A percentile compares a stretch with the other conserved stretches of the same genome.
Conservation (phyloP, 495 filamentous ascomycete species). For the Penicillium herquei region DNA sequence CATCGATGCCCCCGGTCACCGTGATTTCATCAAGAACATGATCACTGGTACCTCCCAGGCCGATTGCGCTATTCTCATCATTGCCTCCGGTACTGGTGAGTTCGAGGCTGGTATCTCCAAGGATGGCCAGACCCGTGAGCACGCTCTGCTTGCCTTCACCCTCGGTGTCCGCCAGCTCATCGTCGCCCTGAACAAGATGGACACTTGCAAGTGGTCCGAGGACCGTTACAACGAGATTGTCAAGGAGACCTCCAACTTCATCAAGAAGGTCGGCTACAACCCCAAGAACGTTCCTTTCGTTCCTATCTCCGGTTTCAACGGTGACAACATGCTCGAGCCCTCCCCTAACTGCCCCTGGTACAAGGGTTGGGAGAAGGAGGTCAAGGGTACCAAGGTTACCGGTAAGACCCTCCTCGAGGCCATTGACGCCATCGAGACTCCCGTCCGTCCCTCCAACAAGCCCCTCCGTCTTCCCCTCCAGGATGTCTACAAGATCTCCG, state of each 20-base stretch:
- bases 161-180: constrained; percentile 99
- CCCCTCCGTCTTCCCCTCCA: constrained; percentile 99
- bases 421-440: constrained; percentile 94
- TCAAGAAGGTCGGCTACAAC: constrained; percentile 99
- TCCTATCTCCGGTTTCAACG: constrained; percentile 99
- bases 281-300: constrained; percentile 97
- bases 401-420: constrained; percentile 99
- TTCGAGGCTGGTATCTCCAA: constrained; percentile 99
- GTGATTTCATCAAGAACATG: constrained; percentile 99
- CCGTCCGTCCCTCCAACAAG: constrained; percentile 79
- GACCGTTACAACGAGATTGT: constrained; percentile 97
- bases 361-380: constrained; percentile 99
- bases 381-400: constrained; percentile 81
- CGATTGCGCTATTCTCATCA: constrained; percentile 99
- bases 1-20: constrained; percentile 99
- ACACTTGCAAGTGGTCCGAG: constrained; percentile 98
- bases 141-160: constrained; percentile 99
- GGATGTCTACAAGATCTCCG: constrained; percentile 99
- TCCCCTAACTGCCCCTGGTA: constrained; percentile 99
- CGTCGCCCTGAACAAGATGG: constrained; percentile 99
- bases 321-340: constrained; percentile 97
- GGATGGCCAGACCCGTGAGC: constrained; percentile 99
- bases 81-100: constrained; percentile 99
- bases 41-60: constrained; percentile 99
- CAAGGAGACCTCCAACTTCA: constrained; percentile 99